Evolutionary conservation across 495 filamentous ascomycete genomes (phyloP).

Genomic region (Podospora fimiseda): DNA sequence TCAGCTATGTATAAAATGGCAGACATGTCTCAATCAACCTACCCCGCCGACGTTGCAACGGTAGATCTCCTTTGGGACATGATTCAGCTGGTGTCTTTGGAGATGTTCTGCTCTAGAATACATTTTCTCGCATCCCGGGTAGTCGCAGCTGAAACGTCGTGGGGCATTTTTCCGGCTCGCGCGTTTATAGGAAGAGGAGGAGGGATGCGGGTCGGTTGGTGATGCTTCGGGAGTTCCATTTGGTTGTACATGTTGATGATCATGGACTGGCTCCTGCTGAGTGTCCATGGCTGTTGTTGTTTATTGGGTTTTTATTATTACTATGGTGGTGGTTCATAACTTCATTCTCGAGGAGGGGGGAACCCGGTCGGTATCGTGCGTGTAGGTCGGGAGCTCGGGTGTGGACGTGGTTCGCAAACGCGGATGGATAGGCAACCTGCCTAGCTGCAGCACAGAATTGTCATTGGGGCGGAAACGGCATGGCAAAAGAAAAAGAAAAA

Average conservation of each 20-base stretch:
- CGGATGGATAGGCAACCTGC: neutral
- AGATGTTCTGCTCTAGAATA: conserved; percentile 96
- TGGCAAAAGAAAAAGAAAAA: neutral
- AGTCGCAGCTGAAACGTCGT: conserved; percentile 67
- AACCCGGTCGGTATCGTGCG: neutral
- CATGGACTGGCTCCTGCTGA: neutral
- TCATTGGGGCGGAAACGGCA: neutral
- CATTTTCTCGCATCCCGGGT: conserved; percentile 82
- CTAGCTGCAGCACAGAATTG: neutral
- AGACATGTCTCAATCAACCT: neutral
- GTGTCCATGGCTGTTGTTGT: conserved; percentile 9
- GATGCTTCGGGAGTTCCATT: no score
- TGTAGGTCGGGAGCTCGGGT: no score
- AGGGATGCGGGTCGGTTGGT: no score
- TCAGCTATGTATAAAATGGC: conserved; percentile 1
- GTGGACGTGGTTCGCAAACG: no score
- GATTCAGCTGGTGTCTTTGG: conserved; percentile 48
- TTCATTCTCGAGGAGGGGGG: neutral
- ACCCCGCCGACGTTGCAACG: conserved; percentile 76
- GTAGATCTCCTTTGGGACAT: conserved; percentile 93
- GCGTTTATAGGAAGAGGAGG: conserved; percentile 35
- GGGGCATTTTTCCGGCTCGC: conserved; percentile 45
- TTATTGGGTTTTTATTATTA: neutral
- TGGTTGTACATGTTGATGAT: neutral
- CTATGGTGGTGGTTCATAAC: neutral